Evolutionary conservation across 441 rosid species (phyloP).

Genomic region (Brassica balearica): DNA sequence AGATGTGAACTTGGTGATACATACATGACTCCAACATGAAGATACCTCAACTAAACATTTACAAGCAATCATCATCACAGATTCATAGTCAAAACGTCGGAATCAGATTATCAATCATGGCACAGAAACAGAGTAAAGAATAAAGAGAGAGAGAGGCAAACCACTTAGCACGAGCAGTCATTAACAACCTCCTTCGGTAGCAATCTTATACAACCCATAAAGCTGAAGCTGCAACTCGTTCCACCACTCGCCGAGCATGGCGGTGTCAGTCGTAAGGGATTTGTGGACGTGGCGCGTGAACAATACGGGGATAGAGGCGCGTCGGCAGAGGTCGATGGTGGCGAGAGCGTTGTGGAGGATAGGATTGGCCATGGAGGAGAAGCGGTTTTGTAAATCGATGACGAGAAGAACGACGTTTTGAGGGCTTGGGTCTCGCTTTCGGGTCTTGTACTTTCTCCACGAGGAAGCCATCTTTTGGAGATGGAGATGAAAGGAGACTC

Average conservation of each 20-base stretch:
- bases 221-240: conserved; percentile 71
- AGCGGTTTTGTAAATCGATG: conserved; percentile 70
- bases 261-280: conserved; percentile 51
- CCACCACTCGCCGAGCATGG: conserved; percentile 86
- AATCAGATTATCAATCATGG: no score
- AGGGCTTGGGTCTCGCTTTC: conserved; percentile 63
- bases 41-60: not conserved
- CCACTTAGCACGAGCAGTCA: conserved; percentile 94
- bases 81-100: no score
- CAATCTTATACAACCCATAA: conserved; percentile 80
- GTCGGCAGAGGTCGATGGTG: conserved; percentile 66
- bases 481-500: conserved; percentile 16
- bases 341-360: conserved; percentile 56
- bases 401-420: conserved; percentile 59
- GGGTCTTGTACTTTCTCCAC: conserved; percentile 56
- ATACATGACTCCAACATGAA: not conserved
- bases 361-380: conserved; percentile 61
- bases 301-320: conserved; percentile 70
- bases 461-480: conserved; percentile 33
- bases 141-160: conserved; percentile 20
- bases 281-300: conserved; percentile 81
- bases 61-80: not conserved
- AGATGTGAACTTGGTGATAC: not conserved
- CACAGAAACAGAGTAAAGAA: no score
- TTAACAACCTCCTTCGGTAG: conserved; percentile 90